Conservation (phyloP, 257 asterid species). For the Anisodus tanguticus region DNA sequence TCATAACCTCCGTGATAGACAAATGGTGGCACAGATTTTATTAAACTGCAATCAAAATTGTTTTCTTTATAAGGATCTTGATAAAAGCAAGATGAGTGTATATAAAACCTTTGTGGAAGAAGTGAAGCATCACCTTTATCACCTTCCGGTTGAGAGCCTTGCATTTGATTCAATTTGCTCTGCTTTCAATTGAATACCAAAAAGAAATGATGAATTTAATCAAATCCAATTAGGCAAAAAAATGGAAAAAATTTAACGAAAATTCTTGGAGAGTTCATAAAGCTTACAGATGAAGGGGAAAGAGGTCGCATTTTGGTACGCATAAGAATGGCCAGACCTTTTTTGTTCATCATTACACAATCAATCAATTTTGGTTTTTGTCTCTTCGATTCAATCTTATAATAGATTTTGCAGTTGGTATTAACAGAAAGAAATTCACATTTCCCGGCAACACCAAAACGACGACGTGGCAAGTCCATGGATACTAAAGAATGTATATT, state of each 20-base stretch:
- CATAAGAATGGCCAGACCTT: constrained; percentile 72
- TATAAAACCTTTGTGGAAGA: not conserved
- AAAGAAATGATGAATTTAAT: not conserved
- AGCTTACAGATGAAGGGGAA: constrained; percentile 61
- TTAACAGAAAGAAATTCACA: not conserved
- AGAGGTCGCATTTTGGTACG: constrained; percentile 78
- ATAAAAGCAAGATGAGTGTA: not conserved
- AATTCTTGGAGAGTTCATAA: not conserved
- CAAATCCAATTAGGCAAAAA: not conserved
- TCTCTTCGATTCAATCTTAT: not conserved
- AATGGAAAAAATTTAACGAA: not conserved
- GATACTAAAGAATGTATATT: not conserved
- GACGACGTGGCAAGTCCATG: not conserved
- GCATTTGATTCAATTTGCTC: constrained; percentile 29
- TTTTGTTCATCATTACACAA: constrained; percentile 50
- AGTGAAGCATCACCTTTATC: constrained; percentile 9
- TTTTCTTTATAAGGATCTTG: not conserved
- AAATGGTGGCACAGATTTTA: not conserved
- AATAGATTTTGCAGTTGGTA: not conserved
- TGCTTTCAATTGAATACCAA: constrained; percentile 23
- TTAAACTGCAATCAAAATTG: not conserved
- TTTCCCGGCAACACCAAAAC: not conserved
- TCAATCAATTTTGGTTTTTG: not conserved
- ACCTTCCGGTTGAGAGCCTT: constrained; percentile 22
- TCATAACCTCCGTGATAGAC: too few species aligned